phyloP scores from a whole-genome alignment of 2,329 filamentous ascomycete species.

The Alternaria angustiovoidea region DNA sequence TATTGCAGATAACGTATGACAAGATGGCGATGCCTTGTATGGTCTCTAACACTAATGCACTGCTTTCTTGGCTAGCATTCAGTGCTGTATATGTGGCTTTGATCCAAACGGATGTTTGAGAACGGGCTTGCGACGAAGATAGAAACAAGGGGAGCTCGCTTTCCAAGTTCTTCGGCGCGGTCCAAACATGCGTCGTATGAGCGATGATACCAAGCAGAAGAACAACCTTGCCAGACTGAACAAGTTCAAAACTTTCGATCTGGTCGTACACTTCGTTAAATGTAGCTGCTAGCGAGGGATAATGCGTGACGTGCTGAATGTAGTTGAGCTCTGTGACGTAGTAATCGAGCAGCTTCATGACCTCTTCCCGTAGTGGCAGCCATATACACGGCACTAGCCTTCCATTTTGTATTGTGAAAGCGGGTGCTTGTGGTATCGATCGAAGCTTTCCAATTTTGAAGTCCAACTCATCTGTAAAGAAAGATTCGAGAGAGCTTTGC shows the following conservation, averaged over 20 bases:
- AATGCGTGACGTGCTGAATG: conserved; percentile 48
- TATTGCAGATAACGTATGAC: conserved; percentile 44
- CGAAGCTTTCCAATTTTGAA: neutral
- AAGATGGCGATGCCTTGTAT: conserved; percentile 50
- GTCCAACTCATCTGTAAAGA: neutral
- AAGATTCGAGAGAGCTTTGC: neutral
- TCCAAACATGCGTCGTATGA: neutral
- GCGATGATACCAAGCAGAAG: neutral
- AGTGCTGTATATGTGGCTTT: neutral
- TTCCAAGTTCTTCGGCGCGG: neutral
- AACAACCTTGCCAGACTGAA: neutral
- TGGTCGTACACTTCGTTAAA: neutral
- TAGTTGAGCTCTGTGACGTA: conserved; percentile 45
- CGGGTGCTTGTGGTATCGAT: neutral
- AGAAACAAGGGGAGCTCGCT: neutral
- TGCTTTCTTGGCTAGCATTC: neutral
- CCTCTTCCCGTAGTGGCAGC: conserved; percentile 43
- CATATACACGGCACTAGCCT: neutral
- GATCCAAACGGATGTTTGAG: conserved; percentile 34
- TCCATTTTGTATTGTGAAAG: neutral
- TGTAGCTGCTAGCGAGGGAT: conserved; percentile 34
- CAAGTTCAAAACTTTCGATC: neutral
- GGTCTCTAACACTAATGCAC: conserved; percentile 28
- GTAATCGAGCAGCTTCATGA: conserved; percentile 43
- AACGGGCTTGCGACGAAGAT: neutral